Conservation (phyloP, 2,329 filamentous ascomycete species). For the Uncinocarpus reesii region DNA sequence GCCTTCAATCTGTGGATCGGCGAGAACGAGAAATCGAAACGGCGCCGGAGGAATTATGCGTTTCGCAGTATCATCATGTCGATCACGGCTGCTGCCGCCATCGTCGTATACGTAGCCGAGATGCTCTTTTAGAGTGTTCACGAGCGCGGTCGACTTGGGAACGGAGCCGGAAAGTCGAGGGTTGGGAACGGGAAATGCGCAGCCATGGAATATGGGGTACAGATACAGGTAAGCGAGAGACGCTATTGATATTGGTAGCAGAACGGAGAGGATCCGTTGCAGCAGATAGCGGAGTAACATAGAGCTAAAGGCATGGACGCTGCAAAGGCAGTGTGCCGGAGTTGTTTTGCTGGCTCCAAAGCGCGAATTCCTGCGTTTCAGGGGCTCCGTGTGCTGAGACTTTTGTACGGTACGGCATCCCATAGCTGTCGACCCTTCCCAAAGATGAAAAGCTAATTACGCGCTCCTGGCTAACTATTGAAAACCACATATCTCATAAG, state of each 20-base stretch:
- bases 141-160: slow-evolving; percentile 19
- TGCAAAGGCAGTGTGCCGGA: slow-evolving; percentile 14
- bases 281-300: slow-evolving; percentile 44
- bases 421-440: background rate
- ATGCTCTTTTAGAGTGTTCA: slow-evolving; percentile 33
- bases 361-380: background rate
- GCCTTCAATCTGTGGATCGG: slow-evolving; percentile 88
- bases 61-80: background rate
- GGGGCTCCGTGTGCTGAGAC: too few relatives aligned
- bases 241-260: slow-evolving; percentile 57
- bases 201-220: slow-evolving; percentile 71
- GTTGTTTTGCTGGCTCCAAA: background rate
- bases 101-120: slow-evolving; percentile 17
- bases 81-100: background rate
- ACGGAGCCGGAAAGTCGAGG: slow-evolving; percentile 10
- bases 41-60: slow-evolving; percentile 46
- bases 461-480: too few relatives aligned
- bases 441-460: background rate
- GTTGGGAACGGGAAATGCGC: slow-evolving; percentile 60
- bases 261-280: slow-evolving; percentile 38
- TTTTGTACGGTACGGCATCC: too few relatives aligned
- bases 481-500: background rate
- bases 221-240: slow-evolving; percentile 73
- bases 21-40: slow-evolving; percentile 77
- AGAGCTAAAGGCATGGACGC: slow-evolving; percentile 25